phyloP scores from a whole-genome alignment of 2,329 filamentous ascomycete species.

The Thermomyces lanuginosus region DNA sequence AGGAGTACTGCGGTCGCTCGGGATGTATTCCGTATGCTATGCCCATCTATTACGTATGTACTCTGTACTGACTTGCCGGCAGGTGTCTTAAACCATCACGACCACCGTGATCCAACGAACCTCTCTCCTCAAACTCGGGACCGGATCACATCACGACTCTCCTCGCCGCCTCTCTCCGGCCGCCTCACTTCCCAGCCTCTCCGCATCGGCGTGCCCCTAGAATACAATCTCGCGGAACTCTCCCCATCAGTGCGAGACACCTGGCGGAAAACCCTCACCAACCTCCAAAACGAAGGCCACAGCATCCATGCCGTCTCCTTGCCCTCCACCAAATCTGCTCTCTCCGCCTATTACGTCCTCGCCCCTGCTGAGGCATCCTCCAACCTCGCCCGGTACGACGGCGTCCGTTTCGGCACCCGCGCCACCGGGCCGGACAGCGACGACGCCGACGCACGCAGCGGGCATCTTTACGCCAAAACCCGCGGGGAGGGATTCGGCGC shows the following conservation, averaged over 20 bases:
- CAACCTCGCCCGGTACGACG: slow-evolving; percentile 93
- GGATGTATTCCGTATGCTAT: slow-evolving; percentile 32
- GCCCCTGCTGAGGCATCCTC: slow-evolving; percentile 90
- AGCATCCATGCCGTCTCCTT: slow-evolving; percentile 61
- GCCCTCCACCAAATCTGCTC: slow-evolving; percentile 65
- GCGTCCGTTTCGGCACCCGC: slow-evolving; percentile 70
- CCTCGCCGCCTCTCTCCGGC: slow-evolving; percentile 9
- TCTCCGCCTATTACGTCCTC: slow-evolving; percentile 89
- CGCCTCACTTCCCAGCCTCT: slow-evolving; percentile 18
- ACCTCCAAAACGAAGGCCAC: slow-evolving; percentile 49
- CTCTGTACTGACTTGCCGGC: slow-evolving; percentile 5
- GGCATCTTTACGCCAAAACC: slow-evolving; percentile 55
- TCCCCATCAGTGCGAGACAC: slow-evolving; percentile 49
- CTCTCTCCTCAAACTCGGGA: slow-evolving; percentile 41
- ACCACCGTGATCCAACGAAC: slow-evolving; percentile 60
- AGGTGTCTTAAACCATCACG: slow-evolving; percentile 42
- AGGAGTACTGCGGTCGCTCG: slow-evolving; percentile 36
- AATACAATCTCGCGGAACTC: slow-evolving; percentile 82
- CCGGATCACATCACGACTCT: slow-evolving; percentile 31
- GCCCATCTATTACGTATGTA: neutral
- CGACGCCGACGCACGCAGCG: slow-evolving; percentile 34
- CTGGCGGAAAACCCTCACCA: slow-evolving; percentile 49
- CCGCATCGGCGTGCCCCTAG: slow-evolving; percentile 44
- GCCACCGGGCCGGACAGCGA: slow-evolving; percentile 33
- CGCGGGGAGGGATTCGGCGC: slow-evolving; percentile 60